Evolutionary conservation across 2,329 filamentous ascomycete species (phyloP).

Genomic region (Colletotrichum truncatum): DNA sequence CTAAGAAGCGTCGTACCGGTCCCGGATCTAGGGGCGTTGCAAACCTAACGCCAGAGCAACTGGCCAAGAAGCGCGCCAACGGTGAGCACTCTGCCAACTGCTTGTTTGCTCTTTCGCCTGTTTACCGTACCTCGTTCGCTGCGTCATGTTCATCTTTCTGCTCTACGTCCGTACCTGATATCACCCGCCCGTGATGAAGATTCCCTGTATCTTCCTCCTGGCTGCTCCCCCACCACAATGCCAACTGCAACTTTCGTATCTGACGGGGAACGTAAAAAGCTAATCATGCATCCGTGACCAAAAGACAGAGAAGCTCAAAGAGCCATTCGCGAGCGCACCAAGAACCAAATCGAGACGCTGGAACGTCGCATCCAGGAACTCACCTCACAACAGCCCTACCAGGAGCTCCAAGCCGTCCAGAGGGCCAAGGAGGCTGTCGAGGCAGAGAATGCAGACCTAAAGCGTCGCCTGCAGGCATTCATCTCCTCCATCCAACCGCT

Average conservation of each 20-base stretch:
- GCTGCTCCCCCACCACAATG: neutral
- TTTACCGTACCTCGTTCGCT: neutral
- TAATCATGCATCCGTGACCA: slow-evolving; percentile 35
- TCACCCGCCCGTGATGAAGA: neutral
- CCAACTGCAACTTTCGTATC: neutral
- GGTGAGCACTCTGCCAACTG: slow-evolving; percentile 51
- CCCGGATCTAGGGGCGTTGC: slow-evolving; percentile 61
- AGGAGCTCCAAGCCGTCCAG: slow-evolving; percentile 81
- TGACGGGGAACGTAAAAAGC: neutral
- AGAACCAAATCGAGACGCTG: slow-evolving; percentile 79
- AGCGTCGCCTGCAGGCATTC: slow-evolving; percentile 71
- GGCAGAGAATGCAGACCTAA: slow-evolving; percentile 83
- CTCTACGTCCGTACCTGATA: neutral
- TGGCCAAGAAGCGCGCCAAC: slow-evolving; percentile 72
- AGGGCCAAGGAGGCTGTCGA: slow-evolving; percentile 80
- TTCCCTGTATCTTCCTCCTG: neutral
- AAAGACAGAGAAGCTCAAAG: slow-evolving; percentile 88
- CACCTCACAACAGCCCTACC: slow-evolving; percentile 82
- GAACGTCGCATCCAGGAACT: slow-evolving; percentile 79
- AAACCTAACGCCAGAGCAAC: slow-evolving; percentile 77
- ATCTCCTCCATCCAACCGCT: slow-evolving; percentile 72
- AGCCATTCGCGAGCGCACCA: slow-evolving; percentile 84
- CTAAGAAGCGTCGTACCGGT: slow-evolving; percentile 57
- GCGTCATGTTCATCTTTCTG: slow-evolving; percentile 36
- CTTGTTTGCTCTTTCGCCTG: neutral